Base-by-base conservation (phyloP, 345 rosid species). In the Cochlearia excelsa region DNA sequence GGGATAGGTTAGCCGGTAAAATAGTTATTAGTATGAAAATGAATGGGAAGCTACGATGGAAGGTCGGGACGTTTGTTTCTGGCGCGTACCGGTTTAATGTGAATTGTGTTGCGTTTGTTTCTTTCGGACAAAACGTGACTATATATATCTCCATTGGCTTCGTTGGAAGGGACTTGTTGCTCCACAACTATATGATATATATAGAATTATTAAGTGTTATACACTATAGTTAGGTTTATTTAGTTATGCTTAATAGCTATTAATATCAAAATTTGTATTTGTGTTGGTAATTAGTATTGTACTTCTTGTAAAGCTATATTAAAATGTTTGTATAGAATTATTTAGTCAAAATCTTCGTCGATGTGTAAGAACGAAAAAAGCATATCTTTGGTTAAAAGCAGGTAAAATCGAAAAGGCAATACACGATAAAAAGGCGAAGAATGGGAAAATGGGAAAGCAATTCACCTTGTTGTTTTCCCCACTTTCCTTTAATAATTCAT, bases 41-140 rank as follows among this genome's bases (percentile, higher is more conserved):
- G 57, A 77, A 77, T 10, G 98, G 95, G 10, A 76, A 78, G 74
- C 70, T 88, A 10, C 59, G 93, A 45, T 91, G 98, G 96, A 86
- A 84, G 67, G 81, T 86, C 1, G 93, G 98, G 27, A 80, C 84
- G 45, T 88, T 96, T 90, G 95, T 92, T 60, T 92, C 98, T 0
- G 84, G 94, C 2, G 57, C 77, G 2, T 83, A 86, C 64, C 23
- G 23, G 23, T 16, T 16, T 16, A 16, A 16, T 16, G 23, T 16
- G 23, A 16, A 16, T 16, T 16, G 96, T 73, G 53, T 79, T 34
- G 87, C 92, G 26, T 67, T 81, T 26, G 61, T 92, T 71, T 79
- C 73, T 57, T 79, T 92, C 64, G 87, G 80, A 54, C 74, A 76
- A 2, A 41, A 66, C 71, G 40, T 48, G 34, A 81, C 79, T 16